Base-by-base conservation (phyloP, 2,329 filamentous ascomycete species). In the Neoarthrinium moseri region DNA sequence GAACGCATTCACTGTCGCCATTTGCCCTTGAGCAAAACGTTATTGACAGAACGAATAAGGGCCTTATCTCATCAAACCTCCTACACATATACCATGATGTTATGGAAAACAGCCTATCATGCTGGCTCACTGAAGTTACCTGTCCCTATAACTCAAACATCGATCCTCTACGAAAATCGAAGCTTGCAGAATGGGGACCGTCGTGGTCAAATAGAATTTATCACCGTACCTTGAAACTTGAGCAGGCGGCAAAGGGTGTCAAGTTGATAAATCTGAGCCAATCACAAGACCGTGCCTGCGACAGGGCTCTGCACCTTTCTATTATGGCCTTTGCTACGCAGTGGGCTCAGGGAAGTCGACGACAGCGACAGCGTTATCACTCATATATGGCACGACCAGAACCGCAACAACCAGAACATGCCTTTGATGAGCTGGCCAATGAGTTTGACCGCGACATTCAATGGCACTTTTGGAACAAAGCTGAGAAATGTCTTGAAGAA, bases 271-370 rank as follows among this genome's bases (percentile, higher is more conserved):
- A 61, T 1, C 57, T 78, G 2, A 71, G 64, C 3, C 61, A 55
- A 13, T 49, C 54, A 1, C 70, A 79, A 46, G 69, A 75, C 33
- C 63, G 62, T n/a, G 65, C 66, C 5, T 72, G 68, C 22, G 66
- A 67, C 1, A 69, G 64, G 42, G 75, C 75, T 2, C 56, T 80
- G 8, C 69, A 78, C 41, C 56, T 73, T 4, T 67, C 69, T 3
- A 75, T 78, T 38, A 72, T 77, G 63, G 71, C 76, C 0, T 79
- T 78, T 56, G 72, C 75, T 4, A 71, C 74, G 1, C 75, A 79
- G 50, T 78, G 76, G 72, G 62, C 70, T 1, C 69, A 72, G 37
- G 60, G 59, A 4, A 68, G 67, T 20, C 53, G 48, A 11, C 54
- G 64, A 24, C 50, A 51, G 39, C 49, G 56, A 23, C 49, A 59